These are phyloP conservation scores for Fusarium compactum DNA, from an alignment of 2,329 filamentous ascomycete species.

Conservation along the genomic window DNA sequence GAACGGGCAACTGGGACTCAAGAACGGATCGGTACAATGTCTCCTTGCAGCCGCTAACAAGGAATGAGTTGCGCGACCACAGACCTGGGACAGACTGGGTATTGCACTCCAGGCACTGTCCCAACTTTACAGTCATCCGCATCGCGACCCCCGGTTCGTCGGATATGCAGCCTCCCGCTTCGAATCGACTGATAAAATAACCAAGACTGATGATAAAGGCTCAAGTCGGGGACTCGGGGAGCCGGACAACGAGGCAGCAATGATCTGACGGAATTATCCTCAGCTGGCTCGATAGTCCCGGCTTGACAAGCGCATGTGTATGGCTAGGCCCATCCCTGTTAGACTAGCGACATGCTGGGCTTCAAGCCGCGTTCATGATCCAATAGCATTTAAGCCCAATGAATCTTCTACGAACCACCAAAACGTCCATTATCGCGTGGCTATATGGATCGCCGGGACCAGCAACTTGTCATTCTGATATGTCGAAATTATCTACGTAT, in stretches of 20 bases:
- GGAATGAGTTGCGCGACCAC: conserved; percentile 36
- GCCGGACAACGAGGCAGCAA: conserved; percentile 9
- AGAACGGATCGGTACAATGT: conserved; percentile 17
- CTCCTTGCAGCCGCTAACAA: conserved; percentile 34
- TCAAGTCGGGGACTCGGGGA: neutral
- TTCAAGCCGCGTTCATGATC: conserved; percentile 12
- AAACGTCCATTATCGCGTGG: conserved; percentile 14
- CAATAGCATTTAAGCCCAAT: conserved; percentile 27
- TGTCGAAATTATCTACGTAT: conserved; percentile 4
- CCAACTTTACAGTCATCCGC: neutral
- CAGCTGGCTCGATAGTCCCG: conserved; percentile 7
- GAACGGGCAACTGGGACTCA: conserved; percentile 1
- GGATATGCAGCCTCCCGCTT: conserved; percentile 44
- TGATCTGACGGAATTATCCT: conserved; percentile 15
- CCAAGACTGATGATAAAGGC: conserved; percentile 2
- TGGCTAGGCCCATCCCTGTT: conserved; percentile 23
- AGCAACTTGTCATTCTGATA: conserved; percentile 15
- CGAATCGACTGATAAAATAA: conserved; percentile 8
- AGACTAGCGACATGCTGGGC: conserved; percentile 9
- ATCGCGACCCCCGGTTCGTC: conserved; percentile 30
- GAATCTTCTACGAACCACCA: conserved; percentile 6
- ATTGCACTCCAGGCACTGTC: neutral
- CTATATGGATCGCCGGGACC: conserved; percentile 13
- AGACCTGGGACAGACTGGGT: conserved; percentile 22
- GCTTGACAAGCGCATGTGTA: neutral